Conservation (phyloP, 2,329 filamentous ascomycete genomes). For the Fusarium denticulatum region DNA sequence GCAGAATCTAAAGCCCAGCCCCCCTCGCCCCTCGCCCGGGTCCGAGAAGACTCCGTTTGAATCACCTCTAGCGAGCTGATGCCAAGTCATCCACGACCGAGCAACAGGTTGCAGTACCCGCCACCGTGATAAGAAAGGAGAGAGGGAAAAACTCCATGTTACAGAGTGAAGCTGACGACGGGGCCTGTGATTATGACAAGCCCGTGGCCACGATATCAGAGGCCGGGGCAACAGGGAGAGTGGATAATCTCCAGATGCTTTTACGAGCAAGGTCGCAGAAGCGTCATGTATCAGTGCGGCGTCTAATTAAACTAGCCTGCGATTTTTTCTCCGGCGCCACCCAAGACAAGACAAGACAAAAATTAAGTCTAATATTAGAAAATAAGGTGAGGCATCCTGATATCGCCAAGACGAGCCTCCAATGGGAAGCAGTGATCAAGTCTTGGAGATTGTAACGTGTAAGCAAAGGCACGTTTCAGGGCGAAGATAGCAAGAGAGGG, state of each 20-base stretch:
- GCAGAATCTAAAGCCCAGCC: background rate
- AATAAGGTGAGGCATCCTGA: conserved; percentile 12
- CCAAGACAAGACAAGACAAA: background rate
- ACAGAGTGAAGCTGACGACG: background rate
- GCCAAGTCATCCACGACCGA: conserved; percentile 2
- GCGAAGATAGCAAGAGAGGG: background rate
- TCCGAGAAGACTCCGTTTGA: background rate
- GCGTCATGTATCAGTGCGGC: conserved; percentile 27
- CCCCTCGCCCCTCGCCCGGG: background rate
- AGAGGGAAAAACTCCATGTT: background rate
- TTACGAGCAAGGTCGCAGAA: conserved; percentile 24
- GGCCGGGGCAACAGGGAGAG: background rate
- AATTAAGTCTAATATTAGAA: conserved; percentile 25
- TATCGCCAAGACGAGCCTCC: background rate
- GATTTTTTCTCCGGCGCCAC: conserved; percentile 1
- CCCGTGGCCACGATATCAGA: background rate
- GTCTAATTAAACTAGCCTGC: conserved; percentile 2
- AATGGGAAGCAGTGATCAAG: background rate
- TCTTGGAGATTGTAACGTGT: background rate
- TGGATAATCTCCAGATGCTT: background rate
- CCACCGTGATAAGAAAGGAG: conserved; percentile 11
- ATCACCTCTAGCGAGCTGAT: conserved; percentile 12
- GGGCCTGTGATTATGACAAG: background rate
- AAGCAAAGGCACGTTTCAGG: conserved; percentile 10
- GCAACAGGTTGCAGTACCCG: conserved; percentile 1